Base-by-base conservation (phyloP, 345 rosid genomes). In the Populus euphratica region DNA sequence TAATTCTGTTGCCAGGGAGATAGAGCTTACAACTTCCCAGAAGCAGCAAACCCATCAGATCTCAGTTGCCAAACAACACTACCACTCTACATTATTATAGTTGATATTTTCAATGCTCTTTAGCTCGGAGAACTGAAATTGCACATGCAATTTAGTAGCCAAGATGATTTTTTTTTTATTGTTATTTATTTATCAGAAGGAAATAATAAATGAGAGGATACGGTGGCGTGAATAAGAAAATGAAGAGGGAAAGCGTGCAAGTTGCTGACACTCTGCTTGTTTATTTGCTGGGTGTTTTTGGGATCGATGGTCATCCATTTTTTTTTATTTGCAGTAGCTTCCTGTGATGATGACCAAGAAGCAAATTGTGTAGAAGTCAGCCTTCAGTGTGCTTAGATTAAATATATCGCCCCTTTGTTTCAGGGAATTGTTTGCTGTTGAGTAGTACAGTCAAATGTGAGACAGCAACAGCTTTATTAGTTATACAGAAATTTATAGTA, bases 131-230 rank as follows among this genome's bases (percentile, higher is more conserved):
- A 77, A 65, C 31, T 70, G 71, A 27, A 73, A 70, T 23, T 62
- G 71, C 81, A 79, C 86, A 74, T 85, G 85, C 76, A 70, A 11
- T 47, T 52, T 43, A n/a, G 75, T 43, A 41, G 81, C 65, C 59
- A 82, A 76, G 75, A 62, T 74, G 78, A 71, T 78, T 64, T 39
- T 35, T 71, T 66, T 59, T 33, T 33, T 33, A 33, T 33, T 33
- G 3, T 33, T 1, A 27, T 27, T 2, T n/a, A 36, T 49, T 18
- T 39, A 54, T 13, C 17, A 14, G 38, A 20, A 27, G 14, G 14
- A n/a, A 62, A n/a, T 74, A 43, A 17, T 25, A 33, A 66, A 31
- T 29, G 8, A 3, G 20, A n/a, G 8, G 68, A 25, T 27, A 16
- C 35, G 74, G 65, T 29, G 61, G 5, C 14, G 18, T 44, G 62